Evolutionary conservation across 306 rosid genomes (phyloP).

Genomic region (Begonia peltatifolia): DNA sequence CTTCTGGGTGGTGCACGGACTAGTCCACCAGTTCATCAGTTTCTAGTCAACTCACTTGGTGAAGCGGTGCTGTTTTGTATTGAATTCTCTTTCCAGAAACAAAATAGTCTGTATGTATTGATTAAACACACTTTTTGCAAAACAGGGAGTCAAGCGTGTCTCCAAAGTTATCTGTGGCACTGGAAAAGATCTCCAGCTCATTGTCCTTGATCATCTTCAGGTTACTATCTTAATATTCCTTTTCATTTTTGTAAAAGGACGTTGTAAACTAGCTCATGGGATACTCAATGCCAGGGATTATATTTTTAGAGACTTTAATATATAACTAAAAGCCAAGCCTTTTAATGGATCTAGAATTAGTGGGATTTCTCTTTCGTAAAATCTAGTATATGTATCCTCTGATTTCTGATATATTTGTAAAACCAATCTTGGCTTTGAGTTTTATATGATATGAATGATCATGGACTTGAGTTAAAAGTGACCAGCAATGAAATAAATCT

Average conservation of each 20-base stretch:
- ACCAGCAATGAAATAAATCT: conserved; percentile 16
- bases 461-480: conserved; percentile 14
- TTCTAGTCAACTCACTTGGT: conserved; percentile 80
- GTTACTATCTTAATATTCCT: conserved; percentile 16
- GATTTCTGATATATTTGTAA: not conserved
- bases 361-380: too few relatives aligned
- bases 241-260: not conserved
- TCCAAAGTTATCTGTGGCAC: conserved; percentile 78
- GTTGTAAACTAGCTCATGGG: too few relatives aligned
- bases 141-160: conserved; percentile 80
- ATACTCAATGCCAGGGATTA: too few relatives aligned
- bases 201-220: conserved; percentile 90
- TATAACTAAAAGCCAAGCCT: too few relatives aligned
- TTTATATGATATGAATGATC: not conserved
- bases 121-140: conserved; percentile 7
- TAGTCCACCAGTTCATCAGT: conserved; percentile 86
- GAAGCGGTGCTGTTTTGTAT: conserved; percentile 55
- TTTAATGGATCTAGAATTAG: too few relatives aligned
- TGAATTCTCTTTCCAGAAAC: conserved; percentile 11
- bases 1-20: conserved; percentile 97
- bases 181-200: conserved; percentile 87
- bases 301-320: too few relatives aligned
- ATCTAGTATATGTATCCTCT: too few relatives aligned
- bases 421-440: not conserved
- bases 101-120: conserved; percentile 1